Percentiles rank a stretch among this genome's conserved stretches.
Evolutionary conservation across 169 alveolate genomes (phyloP).

Genomic region (Cryptosporidium ubiquitum): DNA sequence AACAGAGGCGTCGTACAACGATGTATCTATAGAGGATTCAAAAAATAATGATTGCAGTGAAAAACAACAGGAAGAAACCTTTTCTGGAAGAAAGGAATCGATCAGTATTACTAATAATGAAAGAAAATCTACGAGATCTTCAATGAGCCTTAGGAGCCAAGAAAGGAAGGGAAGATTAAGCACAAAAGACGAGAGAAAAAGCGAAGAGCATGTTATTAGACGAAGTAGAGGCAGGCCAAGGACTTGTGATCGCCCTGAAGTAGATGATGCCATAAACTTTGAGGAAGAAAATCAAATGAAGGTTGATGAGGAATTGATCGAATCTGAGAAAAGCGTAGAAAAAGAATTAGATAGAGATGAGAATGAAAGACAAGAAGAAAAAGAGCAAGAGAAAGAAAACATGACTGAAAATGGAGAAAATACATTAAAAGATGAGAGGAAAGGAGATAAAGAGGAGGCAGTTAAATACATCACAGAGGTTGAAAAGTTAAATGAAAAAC

Average conservation of each 20-base stretch:
- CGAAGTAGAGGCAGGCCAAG: slow-evolving; percentile 24
- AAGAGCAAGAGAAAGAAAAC: not conserved
- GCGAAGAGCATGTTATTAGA: not conserved
- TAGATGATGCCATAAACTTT: not conserved
- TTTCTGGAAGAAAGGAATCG: slow-evolving; percentile 14
- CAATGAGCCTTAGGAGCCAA: slow-evolving; percentile 61
- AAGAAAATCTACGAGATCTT: slow-evolving; percentile 43
- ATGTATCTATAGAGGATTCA: not conserved
- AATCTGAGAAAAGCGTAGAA: not conserved
- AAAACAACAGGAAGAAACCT: not conserved
- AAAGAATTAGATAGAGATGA: not conserved
- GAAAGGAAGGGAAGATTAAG: slow-evolving; percentile 45
- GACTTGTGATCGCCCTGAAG: not conserved
- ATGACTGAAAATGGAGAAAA: not conserved
- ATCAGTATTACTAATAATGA: not conserved
- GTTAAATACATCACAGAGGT: slow-evolving; percentile 4
- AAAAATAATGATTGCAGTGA: not conserved
- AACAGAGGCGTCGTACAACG: not conserved
- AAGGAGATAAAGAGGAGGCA: not conserved
- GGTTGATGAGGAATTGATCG: not conserved
- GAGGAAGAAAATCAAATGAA: slow-evolving; percentile 11
- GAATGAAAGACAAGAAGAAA: not conserved
- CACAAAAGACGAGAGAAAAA: slow-evolving; percentile 9
- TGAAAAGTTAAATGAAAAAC: slow-evolving; percentile 15
- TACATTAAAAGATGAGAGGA: not conserved